Evolutionary conservation across 1,139 yeast species (phyloP).

Genomic region (Blastobotrys apis): DNA sequence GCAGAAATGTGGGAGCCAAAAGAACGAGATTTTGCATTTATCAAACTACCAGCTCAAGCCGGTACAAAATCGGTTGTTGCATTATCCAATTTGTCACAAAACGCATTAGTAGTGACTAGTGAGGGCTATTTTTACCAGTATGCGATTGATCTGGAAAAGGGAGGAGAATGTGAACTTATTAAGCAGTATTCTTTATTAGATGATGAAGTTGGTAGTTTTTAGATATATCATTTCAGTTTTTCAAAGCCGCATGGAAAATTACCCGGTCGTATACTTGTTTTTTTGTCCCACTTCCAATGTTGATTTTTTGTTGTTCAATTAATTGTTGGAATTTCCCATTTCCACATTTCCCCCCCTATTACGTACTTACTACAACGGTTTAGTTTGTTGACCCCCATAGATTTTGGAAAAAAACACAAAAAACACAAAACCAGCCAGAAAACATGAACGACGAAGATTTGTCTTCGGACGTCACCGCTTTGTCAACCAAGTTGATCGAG

Average conservation of each 20-base stretch:
- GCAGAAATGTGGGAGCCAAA: constrained; percentile 87
- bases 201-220: constrained; percentile 17
- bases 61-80: constrained; percentile 39
- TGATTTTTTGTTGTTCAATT: neutral
- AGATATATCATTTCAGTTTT: neutral
- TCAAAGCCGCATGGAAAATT: neutral
- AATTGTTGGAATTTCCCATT: neutral
- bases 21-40: constrained; percentile 81
- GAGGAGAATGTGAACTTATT: constrained; percentile 85
- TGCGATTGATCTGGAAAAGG: constrained; percentile 80
- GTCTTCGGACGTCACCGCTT: constrained; percentile 29
- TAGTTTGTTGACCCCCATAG: no score
- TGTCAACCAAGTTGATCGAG: constrained; percentile 35
- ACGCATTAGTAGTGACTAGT: constrained; percentile 76
- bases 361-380: no score
- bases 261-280: neutral
- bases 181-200: constrained; percentile 54
- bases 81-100: constrained; percentile 43
- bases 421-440: neutral
- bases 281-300: neutral
- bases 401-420: neutral
- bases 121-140: constrained; percentile 85
- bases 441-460: no score
- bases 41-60: constrained; percentile 65
- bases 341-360: no score